Conservation (phyloP, 768 basidiomycete species). For the Chalciporus pseudorubinellus region DNA sequence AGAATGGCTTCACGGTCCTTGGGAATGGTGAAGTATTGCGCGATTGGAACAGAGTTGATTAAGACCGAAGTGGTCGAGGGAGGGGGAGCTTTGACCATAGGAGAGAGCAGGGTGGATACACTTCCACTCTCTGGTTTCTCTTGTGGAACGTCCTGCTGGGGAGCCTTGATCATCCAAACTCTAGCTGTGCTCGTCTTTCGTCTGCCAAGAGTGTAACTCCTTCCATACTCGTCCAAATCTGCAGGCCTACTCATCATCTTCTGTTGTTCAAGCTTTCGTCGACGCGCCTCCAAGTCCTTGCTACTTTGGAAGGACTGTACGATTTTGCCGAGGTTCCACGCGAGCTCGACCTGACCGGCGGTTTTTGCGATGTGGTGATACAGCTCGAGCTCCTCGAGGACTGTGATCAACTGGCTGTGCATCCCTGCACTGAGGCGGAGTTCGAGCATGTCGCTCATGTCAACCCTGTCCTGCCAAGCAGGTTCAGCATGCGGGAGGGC, state of each 20-base stretch:
- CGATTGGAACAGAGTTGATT: conserved; percentile 80
- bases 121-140: conserved; percentile 8
- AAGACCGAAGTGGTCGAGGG: conserved; percentile 67
- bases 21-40: conserved; percentile 71
- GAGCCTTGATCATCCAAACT: conserved; percentile 86
- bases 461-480: conserved; percentile 66
- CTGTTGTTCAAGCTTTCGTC: conserved; percentile 23
- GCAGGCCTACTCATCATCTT: conserved; percentile 51
- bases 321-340: conserved; percentile 58
- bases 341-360: conserved; percentile 42
- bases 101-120: conserved; percentile 19
- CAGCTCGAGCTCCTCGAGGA: conserved; percentile 68
- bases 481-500: conserved; percentile 56
- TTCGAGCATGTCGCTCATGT: conserved; percentile 56
- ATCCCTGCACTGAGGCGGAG: conserved; percentile 64
- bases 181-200: conserved; percentile 89
- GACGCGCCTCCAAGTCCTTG: conserved; percentile 48
- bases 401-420: conserved; percentile 59
- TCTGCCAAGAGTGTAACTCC: conserved; percentile 82
- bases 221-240: conserved; percentile 69
- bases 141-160: conserved; percentile 1
- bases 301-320: conserved; percentile 66
- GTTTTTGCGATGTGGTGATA: conserved; percentile 36
- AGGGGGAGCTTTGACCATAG: conserved; percentile 16
- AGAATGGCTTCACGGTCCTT: conserved; percentile 80